Percentiles rank a stretch among this genome's conserved stretches.
Conservation (phyloP, 164 flowering plant species). For the Protea cynaroides region DNA sequence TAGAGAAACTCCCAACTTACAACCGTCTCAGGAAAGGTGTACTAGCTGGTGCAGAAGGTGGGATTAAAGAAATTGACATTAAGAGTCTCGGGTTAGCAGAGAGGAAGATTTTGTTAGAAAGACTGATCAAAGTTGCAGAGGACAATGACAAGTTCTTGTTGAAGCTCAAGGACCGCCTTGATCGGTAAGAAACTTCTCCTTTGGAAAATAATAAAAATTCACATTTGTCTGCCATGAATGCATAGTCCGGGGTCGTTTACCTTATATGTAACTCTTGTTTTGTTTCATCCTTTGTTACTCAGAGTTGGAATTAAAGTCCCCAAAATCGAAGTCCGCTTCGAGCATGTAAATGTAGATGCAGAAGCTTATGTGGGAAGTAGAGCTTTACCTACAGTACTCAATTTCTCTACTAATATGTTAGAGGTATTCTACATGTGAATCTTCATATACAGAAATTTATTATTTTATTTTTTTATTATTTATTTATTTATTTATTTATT, state of each 20-base stretch:
- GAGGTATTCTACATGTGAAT: slow-evolving; percentile 24
- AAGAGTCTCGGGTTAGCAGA: background rate
- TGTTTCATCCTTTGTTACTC: background rate
- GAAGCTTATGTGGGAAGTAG: slow-evolving; percentile 37
- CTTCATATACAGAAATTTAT: background rate
- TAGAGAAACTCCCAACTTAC: background rate
- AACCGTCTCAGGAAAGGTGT: background rate
- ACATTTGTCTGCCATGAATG: background rate
- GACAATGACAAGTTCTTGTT: slow-evolving; percentile 3
- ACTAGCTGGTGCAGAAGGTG: background rate
- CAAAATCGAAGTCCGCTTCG: slow-evolving; percentile 42
- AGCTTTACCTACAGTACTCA: slow-evolving; percentile 42
- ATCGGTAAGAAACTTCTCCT: slow-evolving; percentile 3
- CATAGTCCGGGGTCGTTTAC: background rate
- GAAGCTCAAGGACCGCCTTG: background rate
- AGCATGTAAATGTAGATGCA: slow-evolving; percentile 37
- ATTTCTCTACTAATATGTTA: slow-evolving; percentile 24
- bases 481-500: background rate
- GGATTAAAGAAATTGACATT: background rate
- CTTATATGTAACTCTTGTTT: background rate
- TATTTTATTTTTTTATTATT: no score
- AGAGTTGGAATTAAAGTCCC: slow-evolving; percentile 45
- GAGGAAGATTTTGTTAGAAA: background rate
- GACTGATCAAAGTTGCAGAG: background rate
- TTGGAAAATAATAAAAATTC: background rate